Conservation (phyloP, 257 asterid genomes). For the Solanum appendiculatum region DNA sequence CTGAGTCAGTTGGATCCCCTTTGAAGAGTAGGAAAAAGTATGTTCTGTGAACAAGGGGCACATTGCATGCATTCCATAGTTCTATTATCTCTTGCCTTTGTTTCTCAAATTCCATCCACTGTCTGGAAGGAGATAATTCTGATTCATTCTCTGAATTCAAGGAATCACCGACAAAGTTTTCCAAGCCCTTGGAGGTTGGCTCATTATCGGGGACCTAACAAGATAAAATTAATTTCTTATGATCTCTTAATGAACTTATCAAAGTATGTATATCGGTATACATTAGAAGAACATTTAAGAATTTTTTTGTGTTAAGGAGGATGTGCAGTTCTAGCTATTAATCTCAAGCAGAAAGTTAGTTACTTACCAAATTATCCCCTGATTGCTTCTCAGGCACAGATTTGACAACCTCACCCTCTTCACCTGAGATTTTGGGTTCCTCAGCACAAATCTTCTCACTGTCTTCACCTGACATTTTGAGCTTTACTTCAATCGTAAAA, state of each 20-base stretch:
- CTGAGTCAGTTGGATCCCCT: constrained; percentile 82
- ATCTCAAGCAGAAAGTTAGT: not conserved
- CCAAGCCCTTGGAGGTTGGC: constrained; percentile 1
- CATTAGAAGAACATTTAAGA: not conserved
- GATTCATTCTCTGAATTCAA: constrained; percentile 6
- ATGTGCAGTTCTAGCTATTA: not conserved
- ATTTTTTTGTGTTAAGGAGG: not conserved
- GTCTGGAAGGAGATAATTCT: constrained; percentile 22
- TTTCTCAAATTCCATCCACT: constrained; percentile 58
- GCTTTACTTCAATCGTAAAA: constrained; percentile 3
- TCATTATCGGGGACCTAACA: constrained; percentile 13
- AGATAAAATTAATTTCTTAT: not conserved
- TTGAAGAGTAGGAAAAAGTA: constrained; percentile 64
- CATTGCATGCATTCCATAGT: constrained; percentile 69
- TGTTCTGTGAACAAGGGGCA: constrained; percentile 62
- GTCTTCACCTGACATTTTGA: constrained; percentile 3
- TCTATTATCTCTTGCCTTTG: constrained; percentile 50
- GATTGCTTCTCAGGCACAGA: constrained; percentile 17
- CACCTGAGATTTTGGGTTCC: not conserved
- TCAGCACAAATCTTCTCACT: not conserved
- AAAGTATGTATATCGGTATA: not conserved
- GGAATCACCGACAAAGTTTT: constrained; percentile 9
- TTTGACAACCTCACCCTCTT: constrained; percentile 6
- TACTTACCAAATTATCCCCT: constrained; percentile 22
- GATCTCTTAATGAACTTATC: not conserved